Evolutionary conservation across 129 eudicot species (phyloP), one percentile per base, ranked within the genome.

Genomic region (Scalesia atractyloides): DNA sequence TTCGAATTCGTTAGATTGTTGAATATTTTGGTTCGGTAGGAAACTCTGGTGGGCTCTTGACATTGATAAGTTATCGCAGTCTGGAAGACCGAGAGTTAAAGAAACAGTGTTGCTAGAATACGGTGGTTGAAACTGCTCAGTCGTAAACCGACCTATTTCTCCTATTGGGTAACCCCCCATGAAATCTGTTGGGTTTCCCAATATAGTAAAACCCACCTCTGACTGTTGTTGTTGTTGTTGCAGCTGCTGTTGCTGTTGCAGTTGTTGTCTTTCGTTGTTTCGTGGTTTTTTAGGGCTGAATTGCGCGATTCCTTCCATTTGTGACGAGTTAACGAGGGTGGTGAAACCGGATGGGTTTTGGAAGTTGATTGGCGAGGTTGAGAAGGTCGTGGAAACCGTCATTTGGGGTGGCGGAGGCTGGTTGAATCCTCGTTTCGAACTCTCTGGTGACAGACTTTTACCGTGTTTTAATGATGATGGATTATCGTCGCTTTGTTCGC

Each of bases 51-150:
- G 89, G 17, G 82, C 72, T n/a, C 77, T 83, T 0, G 88, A 72
- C 64, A 90, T 84, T 13, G 96, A 86, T 20, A 90, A 62, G 56
- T 82, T 87, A 46, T 89, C 96, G 12, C 86, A 76, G 10, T 89
- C 93, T 15, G 93, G 97, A 19, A 88, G 95, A 22, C 96, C 98
- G 39, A 92, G 80, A 17, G 96, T 89, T 30, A 92, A 95, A 30
- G 98, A 92, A 30, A 92, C 97, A 0, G 84, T 87, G 20, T 89
- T 91, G 26, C 88, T 84, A 9, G 92, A 83, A 68, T 85, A 88
- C 0, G 83, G 79, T 17, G 81, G 56, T 48, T 77, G 87, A 64
- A 89, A 87, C 22, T 87, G 90, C 51, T 88, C 92, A 0, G 89
- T 30, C 0, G 83, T 81, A 51, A 86, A 87, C 76, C 95, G 73